Conservation (phyloP, 2,329 filamentous ascomycete genomes). For the Colletotrichum karsti region DNA sequence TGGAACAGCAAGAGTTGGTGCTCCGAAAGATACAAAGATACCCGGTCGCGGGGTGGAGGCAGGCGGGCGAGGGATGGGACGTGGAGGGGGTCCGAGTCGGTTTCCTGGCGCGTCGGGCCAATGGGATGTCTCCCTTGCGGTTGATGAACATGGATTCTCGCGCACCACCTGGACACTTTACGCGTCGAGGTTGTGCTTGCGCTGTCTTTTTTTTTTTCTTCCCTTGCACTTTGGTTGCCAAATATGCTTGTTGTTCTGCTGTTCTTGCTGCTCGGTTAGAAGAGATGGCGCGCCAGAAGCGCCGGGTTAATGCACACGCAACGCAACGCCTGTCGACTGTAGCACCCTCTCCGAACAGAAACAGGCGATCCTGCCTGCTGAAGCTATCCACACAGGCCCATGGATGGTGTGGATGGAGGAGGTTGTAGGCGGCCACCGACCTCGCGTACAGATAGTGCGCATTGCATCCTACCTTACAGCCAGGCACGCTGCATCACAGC, state of each 20-base stretch:
- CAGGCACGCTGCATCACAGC: conserved; percentile 7
- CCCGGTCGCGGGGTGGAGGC: not conserved
- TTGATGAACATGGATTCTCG: conserved; percentile 3
- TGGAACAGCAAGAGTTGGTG: not conserved
- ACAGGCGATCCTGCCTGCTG: not conserved
- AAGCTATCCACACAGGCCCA: not conserved
- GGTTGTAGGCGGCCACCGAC: conserved; percentile 5
- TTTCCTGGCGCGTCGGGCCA: not conserved
- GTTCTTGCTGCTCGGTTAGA: not conserved
- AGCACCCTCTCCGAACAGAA: too few relatives aligned
- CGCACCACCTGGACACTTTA: conserved; percentile 8
- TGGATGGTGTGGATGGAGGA: not conserved
- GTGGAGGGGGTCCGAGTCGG: conserved; percentile 1
- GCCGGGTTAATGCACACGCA: not conserved
- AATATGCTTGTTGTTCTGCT: not conserved
- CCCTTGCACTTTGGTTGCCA: not conserved
- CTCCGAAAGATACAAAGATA: not conserved
- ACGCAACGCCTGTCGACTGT: not conserved
- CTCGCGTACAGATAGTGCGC: conserved; percentile 12
- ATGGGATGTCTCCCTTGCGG: conserved; percentile 11
- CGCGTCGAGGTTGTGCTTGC: conserved; percentile 9
- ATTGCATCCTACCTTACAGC: not conserved
- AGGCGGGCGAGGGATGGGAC: not conserved
- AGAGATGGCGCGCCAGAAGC: not conserved
- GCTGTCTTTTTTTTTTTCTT: conserved; percentile 1